Evolutionary conservation across 2,329 filamentous ascomycete species (phyloP), one percentile per base, ranked within the genome.

Genomic region (Diaporthe sp.): DNA sequence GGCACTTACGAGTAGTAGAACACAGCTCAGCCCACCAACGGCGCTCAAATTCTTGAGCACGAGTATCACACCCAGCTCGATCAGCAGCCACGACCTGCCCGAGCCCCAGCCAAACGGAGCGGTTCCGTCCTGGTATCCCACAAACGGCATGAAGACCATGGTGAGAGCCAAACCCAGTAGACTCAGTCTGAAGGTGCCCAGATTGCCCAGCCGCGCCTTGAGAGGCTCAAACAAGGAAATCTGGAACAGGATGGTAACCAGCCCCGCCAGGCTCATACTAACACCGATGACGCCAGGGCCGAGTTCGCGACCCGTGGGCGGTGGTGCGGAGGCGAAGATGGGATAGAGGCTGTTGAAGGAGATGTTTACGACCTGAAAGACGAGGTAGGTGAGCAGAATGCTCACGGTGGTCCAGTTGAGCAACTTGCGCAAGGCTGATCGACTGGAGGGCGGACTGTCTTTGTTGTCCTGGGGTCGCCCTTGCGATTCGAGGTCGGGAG

Each of bases 271-370:
- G 0, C 94, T 96, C 71, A 98, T 87, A 0, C 94, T 94, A 25
- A 98, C 85, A 0, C 97, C 97, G 59, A 98, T 98, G 76, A 94
- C 95, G 74, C 92, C 89, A 0, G 96, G 95, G 0, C 89, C 89
- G 4, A 98, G 87, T 0, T 89, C 88, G 55, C 97, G 93, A 25
- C 97, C 97, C 0, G 92, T 93, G 0, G 97, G 97, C 0, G 92
- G 88, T 0, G 89, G 84, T 0, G 94, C 92, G 73, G 96, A 92
- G 0, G 93, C 94, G 80, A 98, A 99, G 72, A 98, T 96, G 0
- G 97, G 97, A 80, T 97, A 99, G 0, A 99, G 87, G 25, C 95
- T 96, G 84, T 98, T 98, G 89, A 96, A 99, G 4, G 95, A 95
- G 78, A 98, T 95, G 83, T 98, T 98, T 76, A 94, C 93, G 7